Evolutionary conservation across 164 flowering plant species (phyloP).

Genomic region (Platanus orientalis): DNA sequence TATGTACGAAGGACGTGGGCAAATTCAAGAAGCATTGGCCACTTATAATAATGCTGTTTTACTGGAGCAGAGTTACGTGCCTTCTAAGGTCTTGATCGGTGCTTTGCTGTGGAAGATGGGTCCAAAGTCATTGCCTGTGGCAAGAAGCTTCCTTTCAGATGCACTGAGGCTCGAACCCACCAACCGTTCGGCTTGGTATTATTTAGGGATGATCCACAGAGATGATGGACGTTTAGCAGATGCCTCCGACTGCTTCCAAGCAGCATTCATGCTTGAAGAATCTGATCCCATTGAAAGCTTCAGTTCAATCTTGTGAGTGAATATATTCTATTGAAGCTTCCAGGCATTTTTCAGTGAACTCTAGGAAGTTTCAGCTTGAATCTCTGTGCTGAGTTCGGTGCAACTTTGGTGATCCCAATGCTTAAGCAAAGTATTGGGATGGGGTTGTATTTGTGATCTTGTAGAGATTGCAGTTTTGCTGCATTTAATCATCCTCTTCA

Average conservation of each 20-base stretch:
- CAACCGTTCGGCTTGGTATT: conserved; percentile 78
- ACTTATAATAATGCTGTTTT: conserved; percentile 48
- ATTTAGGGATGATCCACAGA: conserved; percentile 72
- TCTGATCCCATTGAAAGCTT: conserved; percentile 87
- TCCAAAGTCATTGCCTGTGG: conserved; percentile 54
- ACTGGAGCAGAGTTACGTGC: conserved; percentile 58
- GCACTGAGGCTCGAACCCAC: conserved; percentile 89
- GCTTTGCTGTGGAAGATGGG: conserved; percentile 54
- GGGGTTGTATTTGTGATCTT: not conserved
- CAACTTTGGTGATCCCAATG: not conserved
- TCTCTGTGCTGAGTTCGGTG: not conserved
- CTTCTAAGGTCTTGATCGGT: conserved; percentile 59
- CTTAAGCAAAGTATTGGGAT: not conserved
- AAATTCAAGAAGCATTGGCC: conserved; percentile 42
- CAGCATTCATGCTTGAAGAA: conserved; percentile 93
- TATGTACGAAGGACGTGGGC: conserved; percentile 57
- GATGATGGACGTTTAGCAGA: conserved; percentile 74
- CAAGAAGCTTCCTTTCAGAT: conserved; percentile 80
- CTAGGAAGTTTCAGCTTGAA: not conserved
- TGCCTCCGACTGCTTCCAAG: conserved; percentile 93
- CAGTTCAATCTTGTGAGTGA: conserved; percentile 38
- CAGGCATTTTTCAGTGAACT: not conserved
- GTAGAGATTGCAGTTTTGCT: not conserved
- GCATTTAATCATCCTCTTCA: not conserved
- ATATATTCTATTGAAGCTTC: not conserved